Evolutionary conservation across 2,329 filamentous ascomycete species (phyloP), one percentile per base, ranked within the genome.

Genomic region (Exophiala sideris): DNA sequence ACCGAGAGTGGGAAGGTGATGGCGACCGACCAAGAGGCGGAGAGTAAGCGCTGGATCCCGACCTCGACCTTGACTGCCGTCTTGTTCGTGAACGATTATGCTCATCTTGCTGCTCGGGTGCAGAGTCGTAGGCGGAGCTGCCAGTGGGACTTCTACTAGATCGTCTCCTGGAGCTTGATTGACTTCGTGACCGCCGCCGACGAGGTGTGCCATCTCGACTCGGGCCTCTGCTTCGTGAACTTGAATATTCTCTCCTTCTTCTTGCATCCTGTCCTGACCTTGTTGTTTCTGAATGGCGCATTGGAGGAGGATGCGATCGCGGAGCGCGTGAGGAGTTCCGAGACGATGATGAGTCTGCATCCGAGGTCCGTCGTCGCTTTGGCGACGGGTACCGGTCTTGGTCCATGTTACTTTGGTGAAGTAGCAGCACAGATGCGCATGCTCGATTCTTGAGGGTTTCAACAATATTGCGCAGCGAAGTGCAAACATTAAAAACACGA

Each of bases 21-120:
- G 56, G 57, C 3, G 67, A 65, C 32, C 66, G 40, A 38, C 46
- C 39, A 29, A 34, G 44, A 16, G 56, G 68, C n/a, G 57, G 57
- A 11, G 78, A 82, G 11, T 46, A 55, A 20, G 57, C 48, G 32
- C 67, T 83, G 78, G 80, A 84, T 52, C 56, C 52, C 62, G 67
- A 42, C 63, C 60, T 45, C 58, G 66, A 57, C 52, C 64, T 54
- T 60, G 64, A 50, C 65, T 42, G 64, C 24, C 53, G 56, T 44
- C 45, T 41, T 16, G 11, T 29, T 36, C 48, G 38, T 9, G 56
- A 41, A 10, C 40, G 14, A 3, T 2, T 10, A 4, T 18, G 46
- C 5, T 49, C 48, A 24, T 46, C 24, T 24, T 54, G 57, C 5
- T 57, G 50, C 44, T 60, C 57, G 5, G 24, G 50, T 14, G 48